Conservation (phyloP, 2,329 filamentous ascomycete genomes). For the Cercospora brassicicola region DNA sequence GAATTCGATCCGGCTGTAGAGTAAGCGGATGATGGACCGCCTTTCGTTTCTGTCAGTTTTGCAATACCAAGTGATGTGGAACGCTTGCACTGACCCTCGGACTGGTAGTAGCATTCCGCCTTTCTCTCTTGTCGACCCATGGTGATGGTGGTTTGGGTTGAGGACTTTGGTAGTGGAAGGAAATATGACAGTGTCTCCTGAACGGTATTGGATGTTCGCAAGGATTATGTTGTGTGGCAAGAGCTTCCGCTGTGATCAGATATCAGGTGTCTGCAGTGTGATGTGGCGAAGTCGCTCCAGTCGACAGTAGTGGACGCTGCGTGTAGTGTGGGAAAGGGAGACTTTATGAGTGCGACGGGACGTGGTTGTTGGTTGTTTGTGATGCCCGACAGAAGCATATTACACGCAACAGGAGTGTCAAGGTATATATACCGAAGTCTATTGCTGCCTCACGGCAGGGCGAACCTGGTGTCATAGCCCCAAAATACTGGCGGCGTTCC, state of each 20-base stretch:
- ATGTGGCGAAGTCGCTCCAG: conserved; percentile 1
- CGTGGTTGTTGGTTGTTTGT: conserved; percentile 3
- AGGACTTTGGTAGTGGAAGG: background rate
- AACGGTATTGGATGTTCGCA: background rate
- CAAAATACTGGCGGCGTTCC: conserved; percentile 5
- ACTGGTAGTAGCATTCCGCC: background rate
- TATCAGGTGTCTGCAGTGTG: background rate
- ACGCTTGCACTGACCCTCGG: conserved; percentile 1
- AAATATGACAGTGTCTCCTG: background rate
- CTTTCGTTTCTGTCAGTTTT: background rate
- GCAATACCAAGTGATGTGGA: background rate
- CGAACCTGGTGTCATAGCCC: conserved; percentile 3
- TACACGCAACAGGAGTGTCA: background rate
- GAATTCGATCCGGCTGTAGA: conserved; percentile 9
- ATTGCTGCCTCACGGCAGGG: conserved; percentile 2
- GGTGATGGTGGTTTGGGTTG: background rate
- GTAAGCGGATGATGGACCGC: conserved; percentile 7
- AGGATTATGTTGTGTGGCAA: background rate
- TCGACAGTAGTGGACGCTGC: background rate
- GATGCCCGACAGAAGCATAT: background rate
- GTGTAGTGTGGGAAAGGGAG: background rate
- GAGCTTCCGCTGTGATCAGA: background rate
- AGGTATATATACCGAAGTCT: background rate
- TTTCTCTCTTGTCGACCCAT: conserved; percentile 15
- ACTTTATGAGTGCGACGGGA: background rate